Evolutionary conservation across 345 rosid species (phyloP).

Genomic region (Pseudoturritis turrita): DNA sequence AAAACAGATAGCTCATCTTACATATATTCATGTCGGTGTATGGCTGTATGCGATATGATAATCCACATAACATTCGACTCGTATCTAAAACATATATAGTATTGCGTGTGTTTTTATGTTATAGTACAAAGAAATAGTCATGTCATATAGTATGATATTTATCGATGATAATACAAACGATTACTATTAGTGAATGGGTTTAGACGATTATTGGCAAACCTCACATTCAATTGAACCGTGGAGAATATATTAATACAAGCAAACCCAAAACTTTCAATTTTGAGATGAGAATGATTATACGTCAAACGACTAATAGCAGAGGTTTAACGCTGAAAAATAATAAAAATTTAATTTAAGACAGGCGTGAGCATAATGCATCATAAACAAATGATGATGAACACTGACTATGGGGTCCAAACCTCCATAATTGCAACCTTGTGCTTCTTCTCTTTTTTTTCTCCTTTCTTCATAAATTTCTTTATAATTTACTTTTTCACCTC

Average conservation of each 20-base stretch:
- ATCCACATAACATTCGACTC: neutral
- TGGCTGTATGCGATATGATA: neutral
- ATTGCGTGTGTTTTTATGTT: neutral
- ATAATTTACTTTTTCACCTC: neutral
- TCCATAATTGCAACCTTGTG: conserved; percentile 32
- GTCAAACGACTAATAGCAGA: neutral
- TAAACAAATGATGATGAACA: conserved; percentile 55
- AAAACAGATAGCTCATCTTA: neutral
- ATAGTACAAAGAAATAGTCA: neutral
- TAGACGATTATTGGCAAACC: neutral
- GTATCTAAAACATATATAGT: neutral
- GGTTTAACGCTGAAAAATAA: conserved; percentile 4
- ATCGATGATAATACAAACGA: neutral
- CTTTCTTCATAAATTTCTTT: conserved; percentile 4
- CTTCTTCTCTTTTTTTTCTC: conserved; percentile 1
- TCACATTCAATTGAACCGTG: neutral
- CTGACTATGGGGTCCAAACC: conserved; percentile 35
- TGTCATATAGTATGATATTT: neutral
- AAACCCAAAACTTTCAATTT: neutral
- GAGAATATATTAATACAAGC: neutral
- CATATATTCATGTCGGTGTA: neutral
- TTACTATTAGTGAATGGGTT: neutral
- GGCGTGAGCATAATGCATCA: conserved; percentile 59
- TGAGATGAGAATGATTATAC: neutral
- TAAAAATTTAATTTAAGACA: conserved; percentile 4